Conservation (phyloP, 2,329 filamentous ascomycete genomes). For the Polychaeton citri region DNA sequence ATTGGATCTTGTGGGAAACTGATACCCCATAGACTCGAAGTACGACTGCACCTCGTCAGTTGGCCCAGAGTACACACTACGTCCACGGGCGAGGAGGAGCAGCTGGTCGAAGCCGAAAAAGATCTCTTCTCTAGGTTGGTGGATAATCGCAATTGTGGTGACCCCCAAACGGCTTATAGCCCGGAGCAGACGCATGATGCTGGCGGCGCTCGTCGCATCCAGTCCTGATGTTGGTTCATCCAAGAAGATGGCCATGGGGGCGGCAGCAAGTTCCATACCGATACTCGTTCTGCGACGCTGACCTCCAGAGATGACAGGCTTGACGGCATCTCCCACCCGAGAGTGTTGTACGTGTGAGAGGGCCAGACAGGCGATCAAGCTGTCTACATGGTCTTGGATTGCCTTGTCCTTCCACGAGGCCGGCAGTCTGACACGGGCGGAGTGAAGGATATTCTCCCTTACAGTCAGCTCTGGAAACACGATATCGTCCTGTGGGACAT, state of each 20-base stretch:
- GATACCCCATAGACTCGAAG: constrained; percentile 41
- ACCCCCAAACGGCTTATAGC: constrained; percentile 42
- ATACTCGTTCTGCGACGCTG: constrained; percentile 46
- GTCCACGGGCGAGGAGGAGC: constrained; percentile 41
- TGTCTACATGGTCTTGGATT: constrained; percentile 41
- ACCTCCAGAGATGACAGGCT: constrained; percentile 43
- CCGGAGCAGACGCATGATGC: constrained; percentile 42
- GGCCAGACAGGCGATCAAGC: constrained; percentile 41
- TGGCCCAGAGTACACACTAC: constrained; percentile 41
- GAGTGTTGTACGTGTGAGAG: constrained; percentile 40
- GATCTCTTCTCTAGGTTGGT: constrained; percentile 47
- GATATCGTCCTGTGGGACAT: constrained; percentile 50
- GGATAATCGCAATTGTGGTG: constrained; percentile 46
- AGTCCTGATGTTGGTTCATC: constrained; percentile 21
- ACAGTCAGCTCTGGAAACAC: constrained; percentile 48
- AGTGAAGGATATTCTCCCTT: constrained; percentile 48
- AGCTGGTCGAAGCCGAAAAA: constrained; percentile 45
- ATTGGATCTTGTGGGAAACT: constrained; percentile 36
- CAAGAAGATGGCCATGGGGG: constrained; percentile 34
- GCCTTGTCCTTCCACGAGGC: constrained; percentile 37
- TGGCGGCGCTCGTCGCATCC: constrained; percentile 43
- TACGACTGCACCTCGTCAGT: constrained; percentile 32
- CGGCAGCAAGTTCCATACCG: constrained; percentile 44
- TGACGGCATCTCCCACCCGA: constrained; percentile 38
- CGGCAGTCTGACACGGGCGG: constrained; percentile 41